phyloP scores from a whole-genome alignment of 225 moss, liverwort and hornwort genomes.

The Thuidium tamariscinum region DNA sequence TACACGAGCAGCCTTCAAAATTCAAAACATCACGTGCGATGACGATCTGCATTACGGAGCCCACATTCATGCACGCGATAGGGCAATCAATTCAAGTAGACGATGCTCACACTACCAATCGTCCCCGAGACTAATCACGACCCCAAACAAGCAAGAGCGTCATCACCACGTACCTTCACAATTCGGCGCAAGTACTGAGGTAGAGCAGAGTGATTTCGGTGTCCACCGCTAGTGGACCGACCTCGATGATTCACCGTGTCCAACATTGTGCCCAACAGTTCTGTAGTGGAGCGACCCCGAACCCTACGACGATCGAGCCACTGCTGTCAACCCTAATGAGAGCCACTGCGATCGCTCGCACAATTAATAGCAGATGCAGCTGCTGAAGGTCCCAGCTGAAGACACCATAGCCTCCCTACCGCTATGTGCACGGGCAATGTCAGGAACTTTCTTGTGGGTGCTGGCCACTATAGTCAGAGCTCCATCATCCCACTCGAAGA shows the following conservation, averaged over 20 bases:
- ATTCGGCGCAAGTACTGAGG: slow-evolving; percentile 76
- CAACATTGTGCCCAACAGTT: slow-evolving; percentile 33
- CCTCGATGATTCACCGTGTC: slow-evolving; percentile 40
- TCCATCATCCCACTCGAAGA: background rate
- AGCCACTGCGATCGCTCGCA: background rate
- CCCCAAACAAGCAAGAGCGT: background rate
- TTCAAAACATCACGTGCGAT: background rate
- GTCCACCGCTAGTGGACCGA: slow-evolving; percentile 55
- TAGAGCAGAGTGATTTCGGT: slow-evolving; percentile 54
- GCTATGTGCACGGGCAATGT: background rate
- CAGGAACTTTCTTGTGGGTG: background rate
- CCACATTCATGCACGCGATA: background rate
- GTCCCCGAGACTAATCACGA: background rate
- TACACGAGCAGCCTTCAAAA: background rate
- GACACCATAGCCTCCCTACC: background rate
- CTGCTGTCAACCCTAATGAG: background rate
- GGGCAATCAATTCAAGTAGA: background rate
- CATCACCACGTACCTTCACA: slow-evolving; percentile 44
- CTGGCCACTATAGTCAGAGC: background rate
- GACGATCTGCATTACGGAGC: background rate
- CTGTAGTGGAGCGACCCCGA: background rate
- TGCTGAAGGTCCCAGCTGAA: no score
- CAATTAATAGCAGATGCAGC: background rate
- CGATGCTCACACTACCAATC: background rate
- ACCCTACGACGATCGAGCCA: background rate